Evolutionary conservation across 2,329 filamentous ascomycete genomes (phyloP), one percentile per base, ranked within the genome.

Genomic region (Diaporthe sp.): DNA sequence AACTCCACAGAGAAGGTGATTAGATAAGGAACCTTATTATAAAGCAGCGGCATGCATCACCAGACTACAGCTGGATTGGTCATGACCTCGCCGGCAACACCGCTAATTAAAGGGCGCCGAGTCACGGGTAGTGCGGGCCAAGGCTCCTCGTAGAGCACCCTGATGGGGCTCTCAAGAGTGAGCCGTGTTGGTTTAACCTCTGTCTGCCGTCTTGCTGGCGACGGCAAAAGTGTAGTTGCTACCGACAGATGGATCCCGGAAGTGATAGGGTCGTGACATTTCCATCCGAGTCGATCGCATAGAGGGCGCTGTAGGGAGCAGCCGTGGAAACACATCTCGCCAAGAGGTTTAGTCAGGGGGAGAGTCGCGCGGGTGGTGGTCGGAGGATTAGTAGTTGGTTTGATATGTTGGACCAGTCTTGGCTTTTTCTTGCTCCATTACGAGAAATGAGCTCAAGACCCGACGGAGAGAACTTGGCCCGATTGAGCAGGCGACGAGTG

Each of bases 311-410:
- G 37, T 28, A 19, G 13, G 12, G 25, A 25, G 57, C 10, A 28
- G 58, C 19, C 15, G 58, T 42, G 57, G 12, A 34, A 42, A n/a
- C 25, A 44, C 15, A 31, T 65, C 5, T 2, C 25, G 59, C 59
- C 59, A 65, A 65, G 59, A 65, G 8, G 7, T 46, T 46, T 62
- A 65, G 42, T 65, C 59, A 65, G 42, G 59, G 59, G 39, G 39
- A 46, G 39, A 65, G 59, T n/a, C 42, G 34, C 42, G 34, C 57
- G 57, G 57, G 37, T 61, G n/a, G n/a, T 59, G 31, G 5, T 19
- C 6, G 39, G 39, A 28, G 59, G 42, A 65, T 46, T 65, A 46
- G 39, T 46, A 22, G 9, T 25, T 46, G 59, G 22, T 65, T 65
- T 42, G 44, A 46, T 31, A n/a, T 13, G 59, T 25, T 65, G 42